These are phyloP conservation scores for Colletotrichum melonis DNA, from an alignment of 2,329 filamentous ascomycete genomes.

Conservation along the genomic window DNA sequence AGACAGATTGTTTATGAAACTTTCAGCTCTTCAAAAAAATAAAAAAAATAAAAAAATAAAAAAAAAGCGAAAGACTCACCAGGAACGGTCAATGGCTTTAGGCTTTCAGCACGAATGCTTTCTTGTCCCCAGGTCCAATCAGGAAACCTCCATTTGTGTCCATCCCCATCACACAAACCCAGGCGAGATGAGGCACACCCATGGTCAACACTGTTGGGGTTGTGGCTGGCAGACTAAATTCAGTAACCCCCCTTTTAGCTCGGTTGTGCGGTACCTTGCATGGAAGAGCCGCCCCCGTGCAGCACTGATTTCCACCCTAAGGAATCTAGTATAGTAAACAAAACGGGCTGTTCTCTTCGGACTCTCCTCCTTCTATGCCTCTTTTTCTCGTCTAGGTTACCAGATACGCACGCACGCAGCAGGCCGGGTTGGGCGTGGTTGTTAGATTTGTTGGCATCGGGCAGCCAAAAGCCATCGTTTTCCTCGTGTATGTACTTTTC, in stretches of 20 bases:
- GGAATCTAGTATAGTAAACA: slow-evolving; percentile 20
- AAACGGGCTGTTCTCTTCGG: slow-evolving; percentile 14
- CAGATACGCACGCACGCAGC: background rate
- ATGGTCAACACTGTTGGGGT: slow-evolving; percentile 8
- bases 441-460: background rate
- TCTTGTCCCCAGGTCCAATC: background rate
- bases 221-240: slow-evolving; percentile 26
- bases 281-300: slow-evolving; percentile 7
- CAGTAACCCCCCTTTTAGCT: slow-evolving; percentile 23
- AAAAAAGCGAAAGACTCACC: background rate
- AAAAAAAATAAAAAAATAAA: too few species aligned
- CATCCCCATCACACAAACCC: background rate
- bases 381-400: background rate
- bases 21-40: background rate
- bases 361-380: background rate
- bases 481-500: background rate
- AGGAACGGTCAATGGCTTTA: background rate
- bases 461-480: background rate
- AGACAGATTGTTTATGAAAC: background rate
- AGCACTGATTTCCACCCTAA: slow-evolving; percentile 7
- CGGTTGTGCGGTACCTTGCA: slow-evolving; percentile 7
- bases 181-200: slow-evolving; percentile 1
- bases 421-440: too few species aligned
- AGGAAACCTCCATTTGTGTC: slow-evolving; percentile 4
- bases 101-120: background rate